Evolutionary conservation across 2,329 filamentous ascomycete genomes (phyloP).

Genomic region (Xylariaceae sp.): DNA sequence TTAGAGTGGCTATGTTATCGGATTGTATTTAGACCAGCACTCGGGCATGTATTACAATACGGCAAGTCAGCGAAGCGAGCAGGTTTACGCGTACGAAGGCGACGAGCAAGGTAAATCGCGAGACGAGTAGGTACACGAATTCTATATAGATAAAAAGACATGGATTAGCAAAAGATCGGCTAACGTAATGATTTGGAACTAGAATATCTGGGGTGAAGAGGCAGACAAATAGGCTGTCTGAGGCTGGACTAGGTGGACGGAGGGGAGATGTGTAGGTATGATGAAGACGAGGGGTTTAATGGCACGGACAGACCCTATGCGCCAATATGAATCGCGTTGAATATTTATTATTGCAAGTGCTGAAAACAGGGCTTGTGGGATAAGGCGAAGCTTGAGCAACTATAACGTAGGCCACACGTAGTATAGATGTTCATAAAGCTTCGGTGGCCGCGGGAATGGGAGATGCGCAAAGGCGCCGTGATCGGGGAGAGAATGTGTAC

Average conservation of each 20-base stretch:
- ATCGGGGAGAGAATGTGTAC: too few species aligned
- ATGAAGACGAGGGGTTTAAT: too few species aligned
- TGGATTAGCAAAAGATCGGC: background rate
- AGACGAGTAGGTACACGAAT: background rate
- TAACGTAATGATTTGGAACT: too few species aligned
- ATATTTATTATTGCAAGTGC: too few species aligned
- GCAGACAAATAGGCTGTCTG: slow-evolving; percentile 12
- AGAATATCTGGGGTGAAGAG: too few species aligned
- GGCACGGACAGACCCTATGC: slow-evolving; percentile 1
- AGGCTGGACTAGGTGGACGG: background rate
- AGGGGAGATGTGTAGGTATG: background rate
- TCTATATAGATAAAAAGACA: background rate
- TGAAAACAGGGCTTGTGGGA: too few species aligned
- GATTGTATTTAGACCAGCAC: background rate
- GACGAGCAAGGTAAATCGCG: background rate
- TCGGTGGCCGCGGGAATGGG: too few species aligned
- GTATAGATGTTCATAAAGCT: too few species aligned
- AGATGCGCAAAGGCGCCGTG: too few species aligned
- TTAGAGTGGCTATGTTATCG: background rate
- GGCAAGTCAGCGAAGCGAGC: background rate
- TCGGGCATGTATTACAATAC: background rate
- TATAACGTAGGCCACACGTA: too few species aligned
- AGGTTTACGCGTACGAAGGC: background rate
- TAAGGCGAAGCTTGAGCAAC: too few species aligned
- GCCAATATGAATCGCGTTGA: slow-evolving; percentile 2